Percentiles rank a stretch among this genome's conserved stretches.
Conservation (phyloP, 148 eudicot species). For the Bassia scoparia region DNA sequence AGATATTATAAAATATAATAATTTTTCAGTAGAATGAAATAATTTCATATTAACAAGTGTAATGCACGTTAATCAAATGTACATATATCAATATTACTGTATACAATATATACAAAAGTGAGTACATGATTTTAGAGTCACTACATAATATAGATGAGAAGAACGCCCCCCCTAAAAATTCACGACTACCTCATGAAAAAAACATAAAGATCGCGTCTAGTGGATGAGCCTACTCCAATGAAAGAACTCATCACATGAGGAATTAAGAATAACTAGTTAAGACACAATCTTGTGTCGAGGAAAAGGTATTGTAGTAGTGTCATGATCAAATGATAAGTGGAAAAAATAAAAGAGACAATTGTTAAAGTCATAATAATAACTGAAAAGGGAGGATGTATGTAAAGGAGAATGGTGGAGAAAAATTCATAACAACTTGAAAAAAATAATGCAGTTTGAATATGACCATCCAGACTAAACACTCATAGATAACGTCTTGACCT, state of each 20-base stretch:
- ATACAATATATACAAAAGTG: too few relatives aligned
- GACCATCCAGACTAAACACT: background rate
- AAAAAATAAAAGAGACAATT: conserved; percentile 3
- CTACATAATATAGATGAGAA: too few relatives aligned
- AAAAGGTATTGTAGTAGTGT: conserved; percentile 23
- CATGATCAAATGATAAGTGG: conserved; percentile 29
- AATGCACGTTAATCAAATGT: too few relatives aligned
- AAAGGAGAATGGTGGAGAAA: conserved; percentile 6
- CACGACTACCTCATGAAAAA: too few relatives aligned
- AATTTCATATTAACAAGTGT: too few relatives aligned
- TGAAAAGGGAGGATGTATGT: background rate
- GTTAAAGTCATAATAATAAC: conserved; percentile 15
- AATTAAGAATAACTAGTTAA: conserved; percentile 13
- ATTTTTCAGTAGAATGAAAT: too few relatives aligned
- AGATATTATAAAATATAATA: too few relatives aligned
- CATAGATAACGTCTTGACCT: too few relatives aligned
- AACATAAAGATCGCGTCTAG: too few relatives aligned
- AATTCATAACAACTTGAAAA: background rate
- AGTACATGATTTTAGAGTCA: too few relatives aligned
- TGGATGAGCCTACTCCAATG: conserved; percentile 24
- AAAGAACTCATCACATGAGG: conserved; percentile 29
- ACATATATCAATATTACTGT: too few relatives aligned
- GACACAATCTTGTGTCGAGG: conserved; percentile 10
- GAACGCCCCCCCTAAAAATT: too few relatives aligned
- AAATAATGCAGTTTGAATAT: background rate